Evolutionary conservation across 768 basidiomycete genomes (phyloP).

Genomic region (Strobilomyces echinocephalus): DNA sequence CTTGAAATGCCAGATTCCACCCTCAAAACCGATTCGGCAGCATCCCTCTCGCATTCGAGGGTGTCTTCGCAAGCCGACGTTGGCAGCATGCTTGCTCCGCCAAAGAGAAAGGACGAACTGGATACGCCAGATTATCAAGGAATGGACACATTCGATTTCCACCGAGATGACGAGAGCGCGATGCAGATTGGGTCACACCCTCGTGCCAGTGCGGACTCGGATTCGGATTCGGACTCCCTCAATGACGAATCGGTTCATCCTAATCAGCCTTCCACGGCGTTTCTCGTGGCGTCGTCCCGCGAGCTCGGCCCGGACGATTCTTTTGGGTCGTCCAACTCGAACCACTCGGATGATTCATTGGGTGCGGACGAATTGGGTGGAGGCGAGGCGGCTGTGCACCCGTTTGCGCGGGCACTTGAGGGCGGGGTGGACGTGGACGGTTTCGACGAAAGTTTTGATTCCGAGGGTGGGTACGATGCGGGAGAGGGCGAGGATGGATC

Average conservation of each 20-base stretch:
- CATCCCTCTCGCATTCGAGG: conserved; percentile 11
- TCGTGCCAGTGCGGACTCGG: conserved; percentile 11
- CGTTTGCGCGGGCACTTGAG: conserved; percentile 46
- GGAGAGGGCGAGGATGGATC: conserved; percentile 16
- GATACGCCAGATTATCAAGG: conserved; percentile 24
- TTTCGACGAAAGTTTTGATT: conserved; percentile 50
- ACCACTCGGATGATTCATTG: conserved; percentile 56
- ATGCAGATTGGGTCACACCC: conserved; percentile 11
- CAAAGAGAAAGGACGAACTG: conserved; percentile 3
- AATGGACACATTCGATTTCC: conserved; percentile 23
- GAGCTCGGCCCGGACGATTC: conserved; percentile 31
- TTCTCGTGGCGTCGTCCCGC: conserved; percentile 55
- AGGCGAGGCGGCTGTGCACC: conserved; percentile 46
- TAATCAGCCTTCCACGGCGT: conserved; percentile 65
- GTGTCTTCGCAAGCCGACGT: conserved; percentile 6
- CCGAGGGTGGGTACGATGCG: conserved; percentile 34
- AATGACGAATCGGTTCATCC: conserved; percentile 51
- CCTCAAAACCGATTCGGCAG: conserved; percentile 11
- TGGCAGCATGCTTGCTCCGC: not conserved
- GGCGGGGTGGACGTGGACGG: conserved; percentile 34
- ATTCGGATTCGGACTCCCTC: conserved; percentile 56
- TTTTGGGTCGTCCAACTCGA: conserved; percentile 48
- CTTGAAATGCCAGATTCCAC: conserved; percentile 39
- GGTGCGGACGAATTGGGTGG: conserved; percentile 40
- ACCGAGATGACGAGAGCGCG: conserved; percentile 22